These are phyloP conservation scores for Erodium texanum DNA, from an alignment of 441 rosid species.

Conservation along the genomic window DNA sequence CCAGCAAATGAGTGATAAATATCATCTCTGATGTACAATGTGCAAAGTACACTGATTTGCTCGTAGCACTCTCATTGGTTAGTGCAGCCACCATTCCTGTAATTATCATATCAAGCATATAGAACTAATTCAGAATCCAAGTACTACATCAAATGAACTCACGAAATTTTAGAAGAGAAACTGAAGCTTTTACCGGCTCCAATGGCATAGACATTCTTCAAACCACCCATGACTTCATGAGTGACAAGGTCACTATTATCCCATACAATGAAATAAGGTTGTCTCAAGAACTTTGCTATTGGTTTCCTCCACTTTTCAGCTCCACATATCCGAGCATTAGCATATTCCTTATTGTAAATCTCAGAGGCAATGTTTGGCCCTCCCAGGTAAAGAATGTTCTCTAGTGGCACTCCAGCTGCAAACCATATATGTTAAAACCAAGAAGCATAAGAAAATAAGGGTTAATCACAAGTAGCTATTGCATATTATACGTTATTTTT, in stretches of 20 bases:
- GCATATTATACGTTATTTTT: too few relatives aligned
- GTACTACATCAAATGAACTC: too few relatives aligned
- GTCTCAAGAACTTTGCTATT: slow-evolving; percentile 79
- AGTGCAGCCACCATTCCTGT: slow-evolving; percentile 68
- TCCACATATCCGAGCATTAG: slow-evolving; percentile 96
- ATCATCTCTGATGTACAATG: slow-evolving; percentile 78
- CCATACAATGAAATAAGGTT: slow-evolving; percentile 90
- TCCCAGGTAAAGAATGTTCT: slow-evolving; percentile 85
- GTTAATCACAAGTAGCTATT: too few relatives aligned
- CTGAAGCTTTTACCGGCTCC: slow-evolving; percentile 97
- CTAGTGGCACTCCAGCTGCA: slow-evolving; percentile 69
- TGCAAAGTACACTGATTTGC: slow-evolving; percentile 68
- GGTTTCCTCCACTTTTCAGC: slow-evolving; percentile 91
- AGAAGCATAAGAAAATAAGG: too few relatives aligned
- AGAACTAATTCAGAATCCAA: background rate
- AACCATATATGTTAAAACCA: too few relatives aligned
- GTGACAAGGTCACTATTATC: slow-evolving; percentile 81
- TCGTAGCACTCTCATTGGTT: slow-evolving; percentile 70
- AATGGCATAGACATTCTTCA: slow-evolving; percentile 96
- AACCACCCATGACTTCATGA: slow-evolving; percentile 82
- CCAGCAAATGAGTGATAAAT: slow-evolving; percentile 67
- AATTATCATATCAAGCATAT: too few relatives aligned
- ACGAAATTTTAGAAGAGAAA: too few relatives aligned
- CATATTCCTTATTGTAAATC: slow-evolving; percentile 84
- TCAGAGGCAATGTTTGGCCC: slow-evolving; percentile 98